These are phyloP conservation scores for Arthroderma uncinatum DNA, from an alignment of 2,329 filamentous ascomycete species.

Conservation along the genomic window DNA sequence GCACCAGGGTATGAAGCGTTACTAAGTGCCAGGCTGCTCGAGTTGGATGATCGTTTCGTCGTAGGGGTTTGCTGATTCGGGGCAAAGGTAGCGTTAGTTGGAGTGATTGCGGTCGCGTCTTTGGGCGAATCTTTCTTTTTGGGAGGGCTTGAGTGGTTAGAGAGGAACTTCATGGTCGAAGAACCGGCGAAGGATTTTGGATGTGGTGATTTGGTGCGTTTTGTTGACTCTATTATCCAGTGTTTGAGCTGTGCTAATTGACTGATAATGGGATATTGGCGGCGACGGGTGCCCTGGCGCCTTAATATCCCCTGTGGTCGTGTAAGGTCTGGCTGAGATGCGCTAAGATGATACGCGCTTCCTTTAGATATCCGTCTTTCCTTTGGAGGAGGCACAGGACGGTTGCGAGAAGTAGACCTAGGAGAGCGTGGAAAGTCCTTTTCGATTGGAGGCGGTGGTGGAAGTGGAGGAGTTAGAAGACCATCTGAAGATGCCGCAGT, in stretches of 20 bases:
- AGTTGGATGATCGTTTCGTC: conserved; percentile 32
- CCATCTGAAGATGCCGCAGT: conserved; percentile 27
- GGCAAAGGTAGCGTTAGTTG: conserved; percentile 18
- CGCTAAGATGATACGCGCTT: conserved; percentile 78
- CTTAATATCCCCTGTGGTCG: conserved; percentile 46
- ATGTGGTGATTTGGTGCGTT: conserved; percentile 49
- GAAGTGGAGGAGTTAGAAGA: conserved; percentile 33
- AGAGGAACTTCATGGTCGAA: conserved; percentile 28
- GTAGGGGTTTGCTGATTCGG: conserved; percentile 27
- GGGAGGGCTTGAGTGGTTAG: conserved; percentile 29
- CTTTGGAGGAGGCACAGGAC: conserved; percentile 75
- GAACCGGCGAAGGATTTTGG: conserved; percentile 24
- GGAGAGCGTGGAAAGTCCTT: conserved; percentile 63
- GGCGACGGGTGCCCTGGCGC: conserved; percentile 44
- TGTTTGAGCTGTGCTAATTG: conserved; percentile 59
- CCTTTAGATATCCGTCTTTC: conserved; percentile 68
- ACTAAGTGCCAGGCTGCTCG: conserved; percentile 34
- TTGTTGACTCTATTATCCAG: conserved; percentile 59
- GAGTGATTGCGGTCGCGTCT: conserved; percentile 16
- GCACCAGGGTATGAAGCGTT: conserved; percentile 33
- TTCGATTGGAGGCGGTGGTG: conserved; percentile 57
- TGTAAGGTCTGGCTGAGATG: conserved; percentile 53
- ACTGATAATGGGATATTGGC: conserved; percentile 53
- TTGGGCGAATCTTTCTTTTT: conserved; percentile 29
- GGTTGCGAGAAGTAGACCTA: conserved; percentile 60